These are phyloP conservation scores for Aspergillus nidulans DNA, from an alignment of 495 filamentous ascomycete species.

Conservation along the genomic window DNA sequence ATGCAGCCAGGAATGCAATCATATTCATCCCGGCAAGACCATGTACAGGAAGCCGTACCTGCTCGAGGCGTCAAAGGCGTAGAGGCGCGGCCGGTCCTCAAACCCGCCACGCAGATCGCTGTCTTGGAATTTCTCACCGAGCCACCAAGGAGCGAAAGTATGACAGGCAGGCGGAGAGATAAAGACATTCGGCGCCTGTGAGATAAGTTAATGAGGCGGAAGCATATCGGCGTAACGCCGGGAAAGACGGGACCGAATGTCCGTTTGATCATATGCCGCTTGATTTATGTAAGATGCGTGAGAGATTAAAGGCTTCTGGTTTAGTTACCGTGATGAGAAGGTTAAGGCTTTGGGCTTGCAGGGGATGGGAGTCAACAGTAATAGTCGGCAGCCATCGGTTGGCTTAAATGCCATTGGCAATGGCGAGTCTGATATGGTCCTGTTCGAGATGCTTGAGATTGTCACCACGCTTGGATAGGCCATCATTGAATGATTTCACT, in stretches of 20 bases:
- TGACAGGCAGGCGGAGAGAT: not conserved
- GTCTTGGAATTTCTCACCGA: not conserved
- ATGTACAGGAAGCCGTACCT: not conserved
- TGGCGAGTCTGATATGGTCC: not conserved
- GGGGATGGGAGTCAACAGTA: not conserved
- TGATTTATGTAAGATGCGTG: not conserved
- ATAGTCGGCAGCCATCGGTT: not conserved
- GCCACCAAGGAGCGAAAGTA: not conserved
- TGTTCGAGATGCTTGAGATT: not conserved
- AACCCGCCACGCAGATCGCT: not conserved
- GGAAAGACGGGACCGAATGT: too few relatives aligned
- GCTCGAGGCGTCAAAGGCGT: too few relatives aligned
- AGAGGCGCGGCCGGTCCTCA: too few relatives aligned
- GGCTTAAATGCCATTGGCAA: not conserved
- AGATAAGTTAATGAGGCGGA: too few relatives aligned
- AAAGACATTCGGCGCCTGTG: too few relatives aligned
- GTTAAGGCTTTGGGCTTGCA: not conserved
- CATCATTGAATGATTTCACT: not conserved
- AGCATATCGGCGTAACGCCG: not conserved
- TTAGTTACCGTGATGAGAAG: not conserved
- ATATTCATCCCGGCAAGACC: not conserved
- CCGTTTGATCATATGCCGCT: not conserved
- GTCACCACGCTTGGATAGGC: slow-evolving; percentile 4
- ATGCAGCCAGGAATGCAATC: not conserved
- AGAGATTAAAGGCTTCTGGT: not conserved